Conservation (phyloP, 208 protist species). For the Crithidia mellificae region DNA sequence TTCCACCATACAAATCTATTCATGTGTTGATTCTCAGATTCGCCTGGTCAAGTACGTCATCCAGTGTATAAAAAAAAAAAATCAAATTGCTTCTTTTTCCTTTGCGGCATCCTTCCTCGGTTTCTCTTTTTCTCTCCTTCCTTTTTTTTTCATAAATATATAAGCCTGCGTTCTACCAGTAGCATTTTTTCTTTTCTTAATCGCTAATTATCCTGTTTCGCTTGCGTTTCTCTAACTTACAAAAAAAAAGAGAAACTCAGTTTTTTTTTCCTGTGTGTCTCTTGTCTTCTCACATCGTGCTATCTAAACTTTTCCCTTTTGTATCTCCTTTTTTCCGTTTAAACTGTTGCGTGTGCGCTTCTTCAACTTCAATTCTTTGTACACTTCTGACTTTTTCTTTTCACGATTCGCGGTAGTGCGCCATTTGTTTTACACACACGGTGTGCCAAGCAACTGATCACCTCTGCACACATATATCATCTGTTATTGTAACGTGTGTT, state of each 20-base stretch:
- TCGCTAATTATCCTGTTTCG: slow-evolving; percentile 16
- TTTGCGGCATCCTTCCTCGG: no score
- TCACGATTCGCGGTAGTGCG: no score
- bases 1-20: no score
- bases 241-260: not conserved
- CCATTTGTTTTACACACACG: not conserved
- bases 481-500: not conserved
- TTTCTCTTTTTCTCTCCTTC: not conserved
- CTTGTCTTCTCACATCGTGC: no score
- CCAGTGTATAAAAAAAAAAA: no score
- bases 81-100: no score
- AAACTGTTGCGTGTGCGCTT: no score
- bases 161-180: not conserved
- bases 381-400: not conserved
- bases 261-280: slow-evolving; percentile 15
- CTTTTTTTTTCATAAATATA: not conserved
- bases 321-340: not conserved
- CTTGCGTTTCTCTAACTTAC: not conserved
- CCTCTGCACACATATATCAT: not conserved
- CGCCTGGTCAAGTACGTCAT: no score
- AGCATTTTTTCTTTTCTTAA: not conserved
- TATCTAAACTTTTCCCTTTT: no score
- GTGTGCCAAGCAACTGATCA: not conserved
- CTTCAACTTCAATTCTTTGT: not conserved
- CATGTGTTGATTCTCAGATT: no score